These are phyloP conservation scores for Polyporus tsugae DNA, from an alignment of 1,284 basidiomycete genomes.

Conservation along the genomic window DNA sequence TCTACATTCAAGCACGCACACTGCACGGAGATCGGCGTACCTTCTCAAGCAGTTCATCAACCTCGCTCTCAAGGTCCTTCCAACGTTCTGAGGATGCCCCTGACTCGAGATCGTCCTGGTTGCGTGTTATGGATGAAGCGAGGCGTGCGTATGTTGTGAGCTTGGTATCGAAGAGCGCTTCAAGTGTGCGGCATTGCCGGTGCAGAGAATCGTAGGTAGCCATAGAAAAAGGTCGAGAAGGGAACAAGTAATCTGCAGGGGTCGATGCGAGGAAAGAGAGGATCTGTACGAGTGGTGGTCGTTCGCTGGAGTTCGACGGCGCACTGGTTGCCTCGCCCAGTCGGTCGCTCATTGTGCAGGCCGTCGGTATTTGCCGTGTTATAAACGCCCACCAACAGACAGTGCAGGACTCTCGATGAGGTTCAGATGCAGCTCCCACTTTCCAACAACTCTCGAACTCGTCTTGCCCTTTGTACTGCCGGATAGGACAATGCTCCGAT, in stretches of 20 bases:
- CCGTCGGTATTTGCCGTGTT: constrained; percentile 7
- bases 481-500: background rate
- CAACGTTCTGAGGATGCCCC: constrained; percentile 72
- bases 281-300: background rate
- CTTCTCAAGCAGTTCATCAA: constrained; percentile 90
- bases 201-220: constrained; percentile 82
- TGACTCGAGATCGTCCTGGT: constrained; percentile 72
- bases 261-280: background rate
- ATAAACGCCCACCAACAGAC: background rate
- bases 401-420: background rate
- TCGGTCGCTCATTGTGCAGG: constrained; percentile 1
- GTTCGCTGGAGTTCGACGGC: background rate
- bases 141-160: constrained; percentile 90
- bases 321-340: constrained; percentile 5
- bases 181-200: constrained; percentile 89
- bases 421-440: constrained; percentile 1
- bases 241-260: background rate
- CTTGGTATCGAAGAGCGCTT: constrained; percentile 91
- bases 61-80: constrained; percentile 86
- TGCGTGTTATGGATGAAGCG: constrained; percentile 76
- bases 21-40: constrained; percentile 49
- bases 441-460: constrained; percentile 10
- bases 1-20: constrained; percentile 30
- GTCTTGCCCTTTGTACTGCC: background rate
- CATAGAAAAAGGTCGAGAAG: constrained; percentile 49